phyloP scores from a whole-genome alignment of 2,329 filamentous ascomycete species.

The Hypoxylon sp. region DNA sequence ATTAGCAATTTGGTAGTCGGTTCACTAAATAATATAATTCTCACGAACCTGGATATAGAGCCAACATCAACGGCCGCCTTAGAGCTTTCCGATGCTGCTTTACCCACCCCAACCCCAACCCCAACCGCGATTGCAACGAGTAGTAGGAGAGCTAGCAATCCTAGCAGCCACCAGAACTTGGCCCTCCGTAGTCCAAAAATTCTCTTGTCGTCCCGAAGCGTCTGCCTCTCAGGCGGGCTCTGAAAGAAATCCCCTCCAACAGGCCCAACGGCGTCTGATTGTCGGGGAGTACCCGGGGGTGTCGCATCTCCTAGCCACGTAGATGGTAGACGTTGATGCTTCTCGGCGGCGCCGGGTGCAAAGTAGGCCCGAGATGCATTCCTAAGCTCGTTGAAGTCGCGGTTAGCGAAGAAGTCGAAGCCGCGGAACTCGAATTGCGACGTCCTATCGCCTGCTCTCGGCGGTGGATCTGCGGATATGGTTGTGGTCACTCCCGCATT shows the following conservation, averaged over 20 bases:
- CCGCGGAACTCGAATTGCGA: slow-evolving; percentile 48
- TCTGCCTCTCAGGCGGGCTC: slow-evolving; percentile 23
- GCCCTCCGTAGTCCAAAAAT: slow-evolving; percentile 50
- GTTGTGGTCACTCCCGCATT: slow-evolving; percentile 15
- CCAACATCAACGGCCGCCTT: slow-evolving; percentile 10
- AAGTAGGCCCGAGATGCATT: slow-evolving; percentile 49
- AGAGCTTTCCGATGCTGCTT: slow-evolving; percentile 13
- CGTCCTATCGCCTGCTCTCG: slow-evolving; percentile 17
- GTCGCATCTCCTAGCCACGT: slow-evolving; percentile 51
- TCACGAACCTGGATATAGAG: slow-evolving; percentile 45
- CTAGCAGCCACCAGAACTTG: slow-evolving; percentile 53
- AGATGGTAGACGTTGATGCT: slow-evolving; percentile 36
- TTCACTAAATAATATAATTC: background rate
- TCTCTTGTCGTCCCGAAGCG: slow-evolving; percentile 33
- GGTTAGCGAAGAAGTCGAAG: slow-evolving; percentile 50
- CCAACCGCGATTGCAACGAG: slow-evolving; percentile 52
- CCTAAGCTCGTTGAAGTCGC: slow-evolving; percentile 48
- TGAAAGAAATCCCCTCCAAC: slow-evolving; percentile 18
- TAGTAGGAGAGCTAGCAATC: slow-evolving; percentile 49
- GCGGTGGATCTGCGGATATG: slow-evolving; percentile 18
- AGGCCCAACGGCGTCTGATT: slow-evolving; percentile 24
- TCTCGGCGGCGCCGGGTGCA: slow-evolving; percentile 30
- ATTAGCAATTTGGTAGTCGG: background rate
- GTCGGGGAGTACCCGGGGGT: slow-evolving; percentile 44
- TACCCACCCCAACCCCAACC: slow-evolving; percentile 54